phyloP scores from a whole-genome alignment of 768 basidiomycete species.

The Suillus discolor region DNA sequence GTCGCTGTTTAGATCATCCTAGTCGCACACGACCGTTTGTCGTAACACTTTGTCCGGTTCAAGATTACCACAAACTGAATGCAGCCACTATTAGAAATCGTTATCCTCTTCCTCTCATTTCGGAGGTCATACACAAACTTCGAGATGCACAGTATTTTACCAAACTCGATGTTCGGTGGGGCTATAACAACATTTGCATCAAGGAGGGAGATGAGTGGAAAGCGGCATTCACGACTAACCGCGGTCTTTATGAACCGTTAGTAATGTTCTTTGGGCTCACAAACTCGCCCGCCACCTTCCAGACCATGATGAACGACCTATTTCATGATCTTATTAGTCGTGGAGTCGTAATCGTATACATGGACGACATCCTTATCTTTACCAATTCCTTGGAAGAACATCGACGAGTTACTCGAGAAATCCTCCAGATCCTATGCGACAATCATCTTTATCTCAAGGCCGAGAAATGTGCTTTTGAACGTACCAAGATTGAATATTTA shows the following conservation, averaged over 20 bases:
- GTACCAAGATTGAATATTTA: constrained; percentile 28
- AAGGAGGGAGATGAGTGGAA: constrained; percentile 32
- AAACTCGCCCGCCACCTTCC: constrained; percentile 42
- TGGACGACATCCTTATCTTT: constrained; percentile 46
- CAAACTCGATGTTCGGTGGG: constrained; percentile 32
- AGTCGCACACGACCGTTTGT: too few relatives aligned
- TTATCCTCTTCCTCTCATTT: constrained; percentile 27
- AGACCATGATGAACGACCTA: constrained; percentile 34
- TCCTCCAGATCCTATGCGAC: constrained; percentile 25
- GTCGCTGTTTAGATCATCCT: too few relatives aligned
- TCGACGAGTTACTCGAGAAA: constrained; percentile 12
- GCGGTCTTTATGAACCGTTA: constrained; percentile 25
- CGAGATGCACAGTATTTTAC: constrained; percentile 24
- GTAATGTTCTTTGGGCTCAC: constrained; percentile 29
- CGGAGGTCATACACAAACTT: constrained; percentile 25
- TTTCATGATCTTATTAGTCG: constrained; percentile 23
- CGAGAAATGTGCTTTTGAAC: constrained; percentile 39
- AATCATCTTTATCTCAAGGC: constrained; percentile 35
- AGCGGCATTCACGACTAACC: constrained; percentile 32
- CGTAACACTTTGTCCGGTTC: too few relatives aligned
- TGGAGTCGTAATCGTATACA: constrained; percentile 39
- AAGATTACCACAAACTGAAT: constrained; percentile 37
- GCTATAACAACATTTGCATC: constrained; percentile 36
- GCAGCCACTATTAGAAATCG: constrained; percentile 25
- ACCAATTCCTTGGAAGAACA: constrained; percentile 29